Evolutionary conservation across 139 green algal species (phyloP), one percentile per base, ranked within the genome.

Genomic region (Pleodorina starrii): DNA sequence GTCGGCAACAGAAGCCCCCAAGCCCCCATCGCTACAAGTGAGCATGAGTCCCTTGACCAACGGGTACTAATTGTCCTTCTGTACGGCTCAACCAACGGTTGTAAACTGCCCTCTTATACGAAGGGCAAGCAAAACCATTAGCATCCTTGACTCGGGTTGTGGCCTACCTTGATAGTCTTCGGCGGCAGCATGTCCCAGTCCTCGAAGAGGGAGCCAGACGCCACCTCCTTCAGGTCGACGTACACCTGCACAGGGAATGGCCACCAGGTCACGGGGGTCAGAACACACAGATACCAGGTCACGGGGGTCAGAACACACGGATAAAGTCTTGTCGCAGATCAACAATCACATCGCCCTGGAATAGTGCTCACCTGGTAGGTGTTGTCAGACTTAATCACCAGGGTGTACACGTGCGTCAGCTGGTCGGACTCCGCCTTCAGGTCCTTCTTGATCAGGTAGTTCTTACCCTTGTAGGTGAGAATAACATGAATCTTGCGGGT

Each of bases 401-500:
- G 94, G 19, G 97, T 99, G 95, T 98, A 99, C 1, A 98, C 93
- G 77, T 99, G 97, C 0, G 95, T 96, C 19, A 96, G 91, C 87
- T 94, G 80, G 87, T 98, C 97, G 11, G 86, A 93, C 85, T 96
- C 76, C 1, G 91, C 90, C 78, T 96, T 95, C 79, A 99, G 94
- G 93, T 99, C 97, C 92, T 99, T 98, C 93, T 99, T 98, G 92
- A 99, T 96, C 59, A 97, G 90, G 79, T 98, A 95, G 81, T 97
- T 99, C 83, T 96, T 98, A 50, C 93, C 96, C 86, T 98, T 97
- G 93, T 99, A 96, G 60, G 93, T 92, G 27, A 99, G 90, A 88
- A 99, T 99, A 14, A 99, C 95, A 87, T 99, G 98, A 19, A 99
- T 94, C 94, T 98, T 98, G 80, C 94, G 93, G 27, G 93, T 95